A percentile compares a stretch with the other conserved stretches of the same genome.
Conservation (phyloP, 2,329 filamentous ascomycete genomes). For the Verticillium nonalfalfae region DNA sequence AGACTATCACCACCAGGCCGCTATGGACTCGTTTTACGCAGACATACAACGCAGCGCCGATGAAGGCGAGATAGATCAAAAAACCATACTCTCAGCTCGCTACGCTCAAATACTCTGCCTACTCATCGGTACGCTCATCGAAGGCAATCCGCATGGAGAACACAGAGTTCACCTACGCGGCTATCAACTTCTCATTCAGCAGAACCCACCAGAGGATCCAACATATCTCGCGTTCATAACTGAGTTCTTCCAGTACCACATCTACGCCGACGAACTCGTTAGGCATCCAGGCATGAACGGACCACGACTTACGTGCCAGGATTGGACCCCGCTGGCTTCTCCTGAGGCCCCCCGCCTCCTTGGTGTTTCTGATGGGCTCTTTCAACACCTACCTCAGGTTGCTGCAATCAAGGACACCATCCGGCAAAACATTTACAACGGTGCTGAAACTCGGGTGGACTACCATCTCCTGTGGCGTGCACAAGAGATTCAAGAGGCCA, state of each 20-base stretch:
- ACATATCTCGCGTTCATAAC: slow-evolving; percentile 60
- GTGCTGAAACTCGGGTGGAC: slow-evolving; percentile 63
- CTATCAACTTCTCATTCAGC: slow-evolving; percentile 65
- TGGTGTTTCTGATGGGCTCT: slow-evolving; percentile 77
- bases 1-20: slow-evolving; percentile 48
- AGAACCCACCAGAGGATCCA: slow-evolving; percentile 54
- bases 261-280: slow-evolving; percentile 57
- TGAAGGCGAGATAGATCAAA: slow-evolving; percentile 35
- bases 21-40: slow-evolving; percentile 44
- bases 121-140: slow-evolving; percentile 49
- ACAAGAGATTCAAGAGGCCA: slow-evolving; percentile 67
- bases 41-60: slow-evolving; percentile 35
- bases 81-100: slow-evolving; percentile 43
- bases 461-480: slow-evolving; percentile 68
- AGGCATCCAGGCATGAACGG: slow-evolving; percentile 34
- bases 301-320: slow-evolving; percentile 31
- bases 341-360: slow-evolving; percentile 55
- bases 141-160: slow-evolving; percentile 54
- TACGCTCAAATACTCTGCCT: slow-evolving; percentile 60
- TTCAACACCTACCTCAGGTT: slow-evolving; percentile 72
- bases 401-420: slow-evolving; percentile 71
- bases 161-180: slow-evolving; percentile 76
- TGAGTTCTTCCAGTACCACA: slow-evolving; percentile 83
- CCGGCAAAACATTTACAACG: slow-evolving; percentile 56
- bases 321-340: slow-evolving; percentile 33